phyloP scores from a whole-genome alignment of 495 filamentous ascomycete species.

The Saxispiralis lemnorum region DNA sequence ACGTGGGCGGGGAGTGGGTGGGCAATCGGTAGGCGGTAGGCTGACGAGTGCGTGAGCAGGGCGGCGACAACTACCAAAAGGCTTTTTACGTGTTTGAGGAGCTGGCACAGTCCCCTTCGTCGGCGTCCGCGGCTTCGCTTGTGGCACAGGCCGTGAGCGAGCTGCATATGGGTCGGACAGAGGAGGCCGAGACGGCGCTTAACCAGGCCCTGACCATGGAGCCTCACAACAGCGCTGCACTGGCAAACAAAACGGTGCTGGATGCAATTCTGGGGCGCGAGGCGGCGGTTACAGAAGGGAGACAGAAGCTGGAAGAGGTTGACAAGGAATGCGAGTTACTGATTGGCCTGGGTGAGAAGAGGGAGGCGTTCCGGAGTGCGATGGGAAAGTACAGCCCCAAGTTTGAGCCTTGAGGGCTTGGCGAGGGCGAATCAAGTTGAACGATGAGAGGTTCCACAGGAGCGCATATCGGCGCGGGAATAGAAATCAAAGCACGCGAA shows the following conservation, averaged over 20 bases:
- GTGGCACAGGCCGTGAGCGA: constrained; percentile 83
- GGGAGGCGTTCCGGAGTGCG: constrained; percentile 23
- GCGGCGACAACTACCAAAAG: constrained; percentile 89
- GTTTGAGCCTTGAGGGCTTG: constrained; percentile 19
- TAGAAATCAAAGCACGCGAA: too few species aligned
- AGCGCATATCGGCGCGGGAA: too few species aligned
- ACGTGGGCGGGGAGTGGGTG: constrained; percentile 52
- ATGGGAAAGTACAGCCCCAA: constrained; percentile 24
- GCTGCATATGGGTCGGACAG: constrained; percentile 71
- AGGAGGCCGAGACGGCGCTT: constrained; percentile 77
- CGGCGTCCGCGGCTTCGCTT: constrained; percentile 44
- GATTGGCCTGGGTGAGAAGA: constrained; percentile 22
- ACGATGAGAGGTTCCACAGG: too few species aligned
- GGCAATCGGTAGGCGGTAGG: too few species aligned
- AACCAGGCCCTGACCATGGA: constrained; percentile 62
- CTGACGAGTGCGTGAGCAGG: constrained; percentile 30
- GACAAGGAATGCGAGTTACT: constrained; percentile 19
- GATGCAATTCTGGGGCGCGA: constrained; percentile 57
- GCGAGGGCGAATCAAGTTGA: too few species aligned
- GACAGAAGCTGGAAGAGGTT: constrained; percentile 18
- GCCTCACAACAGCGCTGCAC: constrained; percentile 47
- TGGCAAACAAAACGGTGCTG: constrained; percentile 69
- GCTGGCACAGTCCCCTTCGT: constrained; percentile 67
- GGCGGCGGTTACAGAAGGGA: constrained; percentile 29
- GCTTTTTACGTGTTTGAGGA: constrained; percentile 98